Base-by-base conservation (phyloP, 1,139 yeast species). In the Debaryomyces psychrophilus region DNA sequence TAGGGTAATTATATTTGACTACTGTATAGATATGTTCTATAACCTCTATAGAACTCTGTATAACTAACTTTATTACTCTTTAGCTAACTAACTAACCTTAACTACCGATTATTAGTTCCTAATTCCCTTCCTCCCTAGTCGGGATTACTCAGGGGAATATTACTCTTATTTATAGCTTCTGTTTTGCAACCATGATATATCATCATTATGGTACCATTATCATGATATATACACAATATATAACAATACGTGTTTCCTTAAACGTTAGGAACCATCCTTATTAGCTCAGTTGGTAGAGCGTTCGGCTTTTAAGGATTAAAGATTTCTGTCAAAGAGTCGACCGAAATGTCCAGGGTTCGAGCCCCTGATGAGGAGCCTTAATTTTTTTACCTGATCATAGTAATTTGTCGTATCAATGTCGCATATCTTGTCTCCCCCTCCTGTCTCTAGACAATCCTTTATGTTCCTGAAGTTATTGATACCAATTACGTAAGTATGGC, bases 321-420 rank as follows among this genome's bases (percentile, higher is more conserved):
- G 45, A 43, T 43, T 43, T 39, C 40, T 31, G 43, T 38, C 44
- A 39, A 44, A 31, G 41, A 44, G 46, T 44, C 46, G 46, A 44
- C 46, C 46, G 46, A 44, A 44, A 44, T 44, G 46, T 44, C 46
- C 46, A 44, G 46, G 46, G 46, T 44, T 44, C 46, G 46, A 44
- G 46, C 46, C 46, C 46, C 46, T 44, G 46, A 44, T 44, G 44
- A 44, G 46, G 46, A 44, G 46, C 29, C 17, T 14, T 31, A 37
- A 39, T 39, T 39, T 34, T 39, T 39, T 36, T 26, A 14, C 23
- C 33, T 33, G 4, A 8, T 33, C 36, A 8, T 14, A n/a, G 23
- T 6, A 5, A 18, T 11, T 17, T 14, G 35, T 26, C 5, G 28
- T 26, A 26, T 26, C 28, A 26, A 26, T 26, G 31, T 28, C 31